These are phyloP conservation scores for Hypoxylon sp. DNA, from an alignment of 2,329 filamentous ascomycete species.

Conservation along the genomic window DNA sequence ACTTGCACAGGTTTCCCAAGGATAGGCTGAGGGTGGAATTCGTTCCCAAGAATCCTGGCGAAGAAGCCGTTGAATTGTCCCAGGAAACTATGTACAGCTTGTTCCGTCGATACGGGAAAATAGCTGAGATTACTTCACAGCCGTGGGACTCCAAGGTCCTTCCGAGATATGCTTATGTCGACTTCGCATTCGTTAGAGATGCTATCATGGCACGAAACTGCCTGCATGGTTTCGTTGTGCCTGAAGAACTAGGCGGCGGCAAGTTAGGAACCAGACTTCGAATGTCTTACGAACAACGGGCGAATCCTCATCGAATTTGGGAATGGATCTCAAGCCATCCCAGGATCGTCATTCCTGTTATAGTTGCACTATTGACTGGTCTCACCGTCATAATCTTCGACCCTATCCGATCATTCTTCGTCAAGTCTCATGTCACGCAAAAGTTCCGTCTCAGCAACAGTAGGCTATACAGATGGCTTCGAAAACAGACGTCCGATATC, in stretches of 20 bases:
- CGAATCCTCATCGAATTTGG: conserved; percentile 82
- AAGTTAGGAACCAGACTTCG: conserved; percentile 81
- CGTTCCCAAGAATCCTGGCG: conserved; percentile 78
- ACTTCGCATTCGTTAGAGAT: conserved; percentile 79
- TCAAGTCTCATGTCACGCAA: conserved; percentile 86
- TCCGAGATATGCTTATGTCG: conserved; percentile 83
- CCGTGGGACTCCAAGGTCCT: conserved; percentile 86
- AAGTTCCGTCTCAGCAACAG: conserved; percentile 81
- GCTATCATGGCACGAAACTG: conserved; percentile 93
- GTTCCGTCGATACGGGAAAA: conserved; percentile 91
- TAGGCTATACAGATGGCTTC: conserved; percentile 83
- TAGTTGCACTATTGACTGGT: conserved; percentile 85
- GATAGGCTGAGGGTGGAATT: conserved; percentile 86
- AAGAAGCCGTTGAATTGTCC: conserved; percentile 79
- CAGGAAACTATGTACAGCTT: conserved; percentile 89
- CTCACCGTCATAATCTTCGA: conserved; percentile 92
- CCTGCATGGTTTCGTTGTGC: conserved; percentile 84
- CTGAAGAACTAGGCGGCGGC: conserved; percentile 78
- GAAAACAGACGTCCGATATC: conserved; percentile 76
- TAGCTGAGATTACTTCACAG: conserved; percentile 86
- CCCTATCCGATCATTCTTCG: conserved; percentile 92
- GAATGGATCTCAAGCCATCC: conserved; percentile 91
- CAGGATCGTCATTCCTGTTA: conserved; percentile 84
- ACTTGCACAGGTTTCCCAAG: conserved; percentile 86
- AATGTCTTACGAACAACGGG: conserved; percentile 84